Evolutionary conservation across 768 basidiomycete genomes (phyloP).

Genomic region (Suillus plorans): DNA sequence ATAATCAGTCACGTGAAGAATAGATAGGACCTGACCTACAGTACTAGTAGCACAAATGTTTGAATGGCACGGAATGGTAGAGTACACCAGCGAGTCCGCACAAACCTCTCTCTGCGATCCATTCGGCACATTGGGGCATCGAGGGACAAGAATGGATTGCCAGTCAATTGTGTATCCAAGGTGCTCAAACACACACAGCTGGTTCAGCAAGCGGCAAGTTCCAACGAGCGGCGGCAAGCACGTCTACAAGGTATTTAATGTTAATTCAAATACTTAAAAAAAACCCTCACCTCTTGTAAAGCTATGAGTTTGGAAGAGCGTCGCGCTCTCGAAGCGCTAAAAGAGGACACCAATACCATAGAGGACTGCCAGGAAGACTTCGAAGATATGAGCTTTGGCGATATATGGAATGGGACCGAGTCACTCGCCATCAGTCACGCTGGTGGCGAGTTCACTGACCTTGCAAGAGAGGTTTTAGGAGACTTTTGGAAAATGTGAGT

Average conservation of each 20-base stretch:
- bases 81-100: not conserved
- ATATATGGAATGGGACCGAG: conserved; percentile 1
- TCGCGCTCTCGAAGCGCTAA: not conserved
- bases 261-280: not conserved
- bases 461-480: conserved; percentile 1
- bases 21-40: not conserved
- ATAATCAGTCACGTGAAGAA: not conserved
- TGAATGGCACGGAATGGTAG: not conserved
- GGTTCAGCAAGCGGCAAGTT: not conserved
- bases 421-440: conserved; percentile 5
- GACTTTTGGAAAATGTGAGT: conserved; percentile 10
- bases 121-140: not conserved
- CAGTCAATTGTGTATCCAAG: not conserved
- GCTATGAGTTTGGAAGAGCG: not conserved
- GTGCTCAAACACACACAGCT: not conserved
- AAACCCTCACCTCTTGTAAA: not conserved
- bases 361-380: not conserved
- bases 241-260: not conserved
- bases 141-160: not conserved
- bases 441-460: conserved; percentile 8
- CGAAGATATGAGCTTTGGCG: not conserved
- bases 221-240: not conserved
- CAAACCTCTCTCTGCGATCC: not conserved
- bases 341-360: not conserved
- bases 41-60: not conserved